Percentiles rank a stretch among this genome's conserved stretches.
Conservation (phyloP, 2,329 filamentous ascomycete genomes). For the Colletotrichum chrysophilum region DNA sequence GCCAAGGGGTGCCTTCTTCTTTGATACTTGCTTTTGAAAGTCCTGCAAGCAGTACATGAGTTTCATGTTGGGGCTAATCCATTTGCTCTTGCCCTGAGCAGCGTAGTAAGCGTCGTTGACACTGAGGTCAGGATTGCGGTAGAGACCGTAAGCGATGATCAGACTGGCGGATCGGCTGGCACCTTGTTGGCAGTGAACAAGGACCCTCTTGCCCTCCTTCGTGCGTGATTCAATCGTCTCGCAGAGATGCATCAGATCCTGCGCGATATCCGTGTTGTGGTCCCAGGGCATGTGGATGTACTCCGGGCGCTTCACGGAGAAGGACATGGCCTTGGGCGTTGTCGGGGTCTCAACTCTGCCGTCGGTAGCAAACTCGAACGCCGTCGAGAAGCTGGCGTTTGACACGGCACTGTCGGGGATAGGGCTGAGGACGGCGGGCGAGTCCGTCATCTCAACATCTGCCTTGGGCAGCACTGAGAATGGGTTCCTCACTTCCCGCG, state of each 20-base stretch:
- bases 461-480: conserved; percentile 52
- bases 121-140: conserved; percentile 75
- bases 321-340: conserved; percentile 57
- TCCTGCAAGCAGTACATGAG: conserved; percentile 89
- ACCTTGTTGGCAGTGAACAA: conserved; percentile 86
- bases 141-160: conserved; percentile 86
- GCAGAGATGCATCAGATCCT: conserved; percentile 76
- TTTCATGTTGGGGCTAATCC: conserved; percentile 93
- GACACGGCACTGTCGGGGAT: conserved; percentile 63
- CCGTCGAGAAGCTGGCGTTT: conserved; percentile 63
- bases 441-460: conserved; percentile 30
- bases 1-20: conserved; percentile 49
- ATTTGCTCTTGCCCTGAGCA: conserved; percentile 80
- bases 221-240: conserved; percentile 77
- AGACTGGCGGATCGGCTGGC: conserved; percentile 85
- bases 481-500: conserved; percentile 80
- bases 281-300: conserved; percentile 91
- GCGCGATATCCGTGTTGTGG: conserved; percentile 85
- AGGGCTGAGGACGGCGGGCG: conserved; percentile 46
- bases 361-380: conserved; percentile 58
- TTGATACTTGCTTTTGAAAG: conserved; percentile 70
- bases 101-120: conserved; percentile 85
- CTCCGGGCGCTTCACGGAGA: conserved; percentile 64
- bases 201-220: conserved; percentile 75
- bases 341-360: conserved; percentile 54